phyloP scores from a whole-genome alignment of 1,284 basidiomycete species.

The Mycena sp. region DNA sequence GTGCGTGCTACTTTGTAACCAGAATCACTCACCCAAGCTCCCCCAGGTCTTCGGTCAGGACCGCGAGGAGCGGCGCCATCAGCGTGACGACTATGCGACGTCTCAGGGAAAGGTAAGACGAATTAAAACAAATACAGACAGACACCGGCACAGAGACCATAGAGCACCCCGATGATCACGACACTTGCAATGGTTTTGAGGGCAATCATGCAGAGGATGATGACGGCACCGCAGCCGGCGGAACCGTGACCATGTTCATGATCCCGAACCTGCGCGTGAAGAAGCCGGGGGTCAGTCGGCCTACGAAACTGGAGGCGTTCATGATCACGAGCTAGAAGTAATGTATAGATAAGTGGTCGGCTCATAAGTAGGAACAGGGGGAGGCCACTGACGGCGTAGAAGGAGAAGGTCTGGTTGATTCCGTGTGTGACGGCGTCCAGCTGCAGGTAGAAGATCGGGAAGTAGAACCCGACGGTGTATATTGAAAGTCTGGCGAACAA shows the following conservation, averaged over 20 bases:
- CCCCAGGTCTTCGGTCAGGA: conserved; percentile 41
- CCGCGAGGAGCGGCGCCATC: conserved; percentile 41
- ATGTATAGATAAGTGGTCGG: neutral
- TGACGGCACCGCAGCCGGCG: conserved; percentile 30
- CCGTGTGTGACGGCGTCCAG: conserved; percentile 40
- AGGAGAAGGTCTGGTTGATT: conserved; percentile 36
- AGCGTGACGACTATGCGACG: conserved; percentile 40
- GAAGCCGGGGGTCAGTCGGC: conserved; percentile 40
- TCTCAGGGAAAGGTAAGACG: neutral
- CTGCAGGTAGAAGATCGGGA: conserved; percentile 45
- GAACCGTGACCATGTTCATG: conserved; percentile 37
- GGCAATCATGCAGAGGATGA: conserved; percentile 45
- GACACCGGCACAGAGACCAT: conserved; percentile 48
- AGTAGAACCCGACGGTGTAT: conserved; percentile 40
- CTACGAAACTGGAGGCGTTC: conserved; percentile 40
- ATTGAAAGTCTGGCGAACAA: conserved; percentile 23
- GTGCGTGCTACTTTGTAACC: neutral
- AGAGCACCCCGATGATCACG: conserved; percentile 40
- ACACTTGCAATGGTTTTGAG: conserved; percentile 34
- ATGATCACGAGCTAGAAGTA: conserved; percentile 41
- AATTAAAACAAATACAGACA: conserved; percentile 36
- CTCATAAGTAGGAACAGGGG: neutral
- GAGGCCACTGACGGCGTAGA: conserved; percentile 39
- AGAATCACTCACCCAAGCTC: conserved; percentile 42
- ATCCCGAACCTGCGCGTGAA: conserved; percentile 38